Percentiles rank a stretch among this genome's conserved stretches.
These are phyloP conservation scores for Phyllosticta ampelicida DNA, from an alignment of 2,329 filamentous ascomycete species.

Conservation along the genomic window DNA sequence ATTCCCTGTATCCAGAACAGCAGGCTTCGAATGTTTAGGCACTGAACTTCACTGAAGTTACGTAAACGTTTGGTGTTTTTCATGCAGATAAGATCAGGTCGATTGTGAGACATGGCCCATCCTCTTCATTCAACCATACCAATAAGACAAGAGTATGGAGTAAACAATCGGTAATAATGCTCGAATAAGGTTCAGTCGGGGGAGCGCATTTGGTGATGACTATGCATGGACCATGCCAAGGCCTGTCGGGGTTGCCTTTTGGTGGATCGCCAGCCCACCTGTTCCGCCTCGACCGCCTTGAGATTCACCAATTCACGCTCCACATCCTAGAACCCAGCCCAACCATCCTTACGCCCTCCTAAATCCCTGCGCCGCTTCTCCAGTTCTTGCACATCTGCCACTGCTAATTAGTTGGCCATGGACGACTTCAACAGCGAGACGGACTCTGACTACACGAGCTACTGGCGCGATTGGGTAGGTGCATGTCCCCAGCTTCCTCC, in stretches of 20 bases:
- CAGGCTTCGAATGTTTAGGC: not conserved
- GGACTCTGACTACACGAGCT: conserved; percentile 97
- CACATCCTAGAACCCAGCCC: not conserved
- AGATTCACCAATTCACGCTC: not conserved
- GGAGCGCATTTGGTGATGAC: not conserved
- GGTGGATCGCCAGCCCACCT: not conserved
- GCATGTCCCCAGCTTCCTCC: conserved; percentile 3
- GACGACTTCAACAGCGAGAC: conserved; percentile 97
- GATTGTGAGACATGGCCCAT: too few species aligned
- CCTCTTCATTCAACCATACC: too few species aligned
- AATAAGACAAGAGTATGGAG: too few species aligned
- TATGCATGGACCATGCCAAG: not conserved
- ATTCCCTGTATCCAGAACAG: too few species aligned
- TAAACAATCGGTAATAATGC: too few species aligned
- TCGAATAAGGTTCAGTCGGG: too few species aligned
- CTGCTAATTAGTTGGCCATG: conserved; percentile 44
- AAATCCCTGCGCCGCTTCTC: not conserved
- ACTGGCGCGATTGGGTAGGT: conserved; percentile 98
- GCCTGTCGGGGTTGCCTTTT: not conserved
- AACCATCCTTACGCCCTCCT: not conserved
- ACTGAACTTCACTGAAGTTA: too few species aligned
- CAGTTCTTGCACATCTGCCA: not conserved
- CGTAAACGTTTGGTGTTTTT: too few species aligned
- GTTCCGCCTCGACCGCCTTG: not conserved
- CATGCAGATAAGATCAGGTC: too few species aligned